Evolutionary conservation across 78 protist species (phyloP).

Genomic region (Dictyostelium capitatum): DNA sequence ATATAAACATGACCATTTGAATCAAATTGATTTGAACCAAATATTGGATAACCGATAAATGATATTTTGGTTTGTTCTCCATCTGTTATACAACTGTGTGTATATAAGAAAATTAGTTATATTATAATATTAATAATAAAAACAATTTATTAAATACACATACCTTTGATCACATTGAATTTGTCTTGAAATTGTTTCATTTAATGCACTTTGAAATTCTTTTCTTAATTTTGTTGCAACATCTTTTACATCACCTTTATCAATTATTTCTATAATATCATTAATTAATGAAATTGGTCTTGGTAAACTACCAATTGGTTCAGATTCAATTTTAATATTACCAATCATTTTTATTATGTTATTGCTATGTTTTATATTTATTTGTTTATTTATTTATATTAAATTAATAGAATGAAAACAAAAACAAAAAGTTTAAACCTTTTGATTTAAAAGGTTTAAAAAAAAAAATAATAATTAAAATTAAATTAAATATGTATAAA

Average conservation of each 20-base stretch:
- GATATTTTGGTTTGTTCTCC: slow-evolving; percentile 52
- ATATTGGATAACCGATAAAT: slow-evolving; percentile 8
- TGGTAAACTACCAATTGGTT: slow-evolving; percentile 49
- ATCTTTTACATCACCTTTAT: neutral
- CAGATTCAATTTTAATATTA: slow-evolving; percentile 7
- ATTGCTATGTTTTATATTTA: too few species aligned
- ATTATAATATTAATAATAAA: neutral
- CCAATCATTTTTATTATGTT: too few species aligned
- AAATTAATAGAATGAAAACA: too few species aligned
- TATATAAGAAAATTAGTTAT: neutral
- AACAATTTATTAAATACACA: neutral
- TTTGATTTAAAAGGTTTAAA: too few species aligned
- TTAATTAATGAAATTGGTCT: slow-evolving; percentile 16
- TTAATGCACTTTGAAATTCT: neutral
- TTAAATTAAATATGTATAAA: too few species aligned
- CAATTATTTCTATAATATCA: neutral
- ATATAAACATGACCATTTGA: neutral
- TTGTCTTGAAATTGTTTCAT: neutral
- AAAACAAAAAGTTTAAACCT: too few species aligned
- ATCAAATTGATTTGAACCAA: neutral
- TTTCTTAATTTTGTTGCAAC: too few species aligned
- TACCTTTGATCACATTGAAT: neutral
- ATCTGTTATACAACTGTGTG: neutral
- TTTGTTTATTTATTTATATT: too few species aligned
- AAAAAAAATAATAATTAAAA: too few species aligned